Base-by-base conservation (phyloP, 2,329 filamentous ascomycete species). In the Microdochium paspali region DNA sequence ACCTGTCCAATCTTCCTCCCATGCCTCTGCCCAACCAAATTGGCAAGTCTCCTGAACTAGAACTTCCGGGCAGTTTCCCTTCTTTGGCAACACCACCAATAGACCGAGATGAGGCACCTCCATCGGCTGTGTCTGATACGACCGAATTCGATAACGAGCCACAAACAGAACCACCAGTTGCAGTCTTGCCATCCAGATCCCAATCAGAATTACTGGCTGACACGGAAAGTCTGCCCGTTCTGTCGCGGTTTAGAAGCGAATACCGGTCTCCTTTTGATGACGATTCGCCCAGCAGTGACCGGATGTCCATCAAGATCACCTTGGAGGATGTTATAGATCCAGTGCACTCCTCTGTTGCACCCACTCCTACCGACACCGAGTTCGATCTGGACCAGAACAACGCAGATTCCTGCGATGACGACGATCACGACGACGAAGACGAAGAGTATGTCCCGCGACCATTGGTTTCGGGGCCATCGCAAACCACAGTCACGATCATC, bases 81-180 rank as follows among this genome's bases (percentile, higher is more conserved):
- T 61, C 64, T 24, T 54, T 62, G 32, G 69, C 57, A 23, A 66
- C 66, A 43, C 58, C 62, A 2, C 52, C 61, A 10, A 40, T 21
- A 7, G 65, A 66, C 20, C 58, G 63, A 12, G 73, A 80, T 25
- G 69, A 77, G 40, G 65, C 68, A 26, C 80, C 80, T 2, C 64
- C 63, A 26, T 84, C 83, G 15, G 77, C 82, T 3, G 59, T 79
- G 13, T 85, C 84, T 5, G 67, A 73, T 39, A 74, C 74, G 7
- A 88, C 84, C 0, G 82, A 87, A 56, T 86, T 89, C 54, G 86
- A 90, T 54, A 74, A 72, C n/a, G 85, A 89, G 54, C 74, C 81
- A 21, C 85, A 89, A 59, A 78, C 74, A 1, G 77, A 81, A 43
- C 66, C 74, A 1, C 66, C 72, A 1, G 56, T 68, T 15, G 67